Conservation (phyloP, 495 filamentous ascomycete genomes). For the Elasticomyces elasticus region DNA sequence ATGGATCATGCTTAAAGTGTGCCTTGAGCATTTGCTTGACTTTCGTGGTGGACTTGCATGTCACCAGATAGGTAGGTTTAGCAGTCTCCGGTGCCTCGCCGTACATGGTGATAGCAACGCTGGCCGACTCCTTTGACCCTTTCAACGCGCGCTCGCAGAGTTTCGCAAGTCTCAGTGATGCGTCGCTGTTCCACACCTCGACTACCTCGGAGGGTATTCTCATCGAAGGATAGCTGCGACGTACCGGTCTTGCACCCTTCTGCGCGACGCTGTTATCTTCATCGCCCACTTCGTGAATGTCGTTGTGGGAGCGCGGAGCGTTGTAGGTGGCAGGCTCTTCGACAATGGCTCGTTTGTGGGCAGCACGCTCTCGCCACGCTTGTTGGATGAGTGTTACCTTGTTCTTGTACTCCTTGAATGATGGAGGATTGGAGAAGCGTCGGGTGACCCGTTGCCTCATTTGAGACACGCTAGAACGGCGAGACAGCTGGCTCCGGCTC, state of each 20-base stretch:
- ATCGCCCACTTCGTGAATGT: not conserved
- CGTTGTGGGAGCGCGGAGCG: not conserved
- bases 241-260: not conserved
- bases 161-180: constrained; percentile 32
- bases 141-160: constrained; percentile 31
- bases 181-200: constrained; percentile 31
- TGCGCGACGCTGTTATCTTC: not conserved
- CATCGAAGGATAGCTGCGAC: not conserved
- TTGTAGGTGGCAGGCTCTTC: not conserved
- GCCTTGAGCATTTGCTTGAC: constrained; percentile 32
- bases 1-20: constrained; percentile 32
- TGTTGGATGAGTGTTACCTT: constrained; percentile 31
- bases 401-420: constrained; percentile 22
- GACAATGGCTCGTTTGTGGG: not conserved
- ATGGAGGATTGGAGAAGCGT: not conserved
- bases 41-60: constrained; percentile 33
- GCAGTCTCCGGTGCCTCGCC: constrained; percentile 33
- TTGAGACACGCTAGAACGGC: not conserved
- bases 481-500: not conserved
- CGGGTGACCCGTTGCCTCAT: not conserved
- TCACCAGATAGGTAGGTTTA: constrained; percentile 39
- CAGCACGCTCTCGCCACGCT: constrained; percentile 23
- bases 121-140: constrained; percentile 33
- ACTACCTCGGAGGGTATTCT: constrained; percentile 24
- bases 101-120: constrained; percentile 36